Conservation (phyloP, 1,139 yeast genomes). For the Saccharomyces pastorianus region DNA sequence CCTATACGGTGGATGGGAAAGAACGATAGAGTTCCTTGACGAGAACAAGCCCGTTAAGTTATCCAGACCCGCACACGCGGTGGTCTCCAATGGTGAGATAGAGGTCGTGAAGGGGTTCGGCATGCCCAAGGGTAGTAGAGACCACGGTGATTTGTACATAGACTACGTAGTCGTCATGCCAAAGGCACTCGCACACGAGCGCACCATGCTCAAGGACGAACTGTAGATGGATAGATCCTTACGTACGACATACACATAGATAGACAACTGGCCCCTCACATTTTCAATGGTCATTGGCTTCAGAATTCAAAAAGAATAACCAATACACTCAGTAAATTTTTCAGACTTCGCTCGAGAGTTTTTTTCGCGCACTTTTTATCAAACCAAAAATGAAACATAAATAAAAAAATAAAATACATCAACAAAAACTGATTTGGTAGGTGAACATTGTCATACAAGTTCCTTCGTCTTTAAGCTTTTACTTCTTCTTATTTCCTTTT, state of each 20-base stretch:
- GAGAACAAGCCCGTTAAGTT: constrained; percentile 44
- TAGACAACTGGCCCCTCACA: neutral
- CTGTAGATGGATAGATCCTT: neutral
- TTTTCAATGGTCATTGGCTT: neutral
- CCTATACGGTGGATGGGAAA: constrained; percentile 66
- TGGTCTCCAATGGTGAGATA: constrained; percentile 57
- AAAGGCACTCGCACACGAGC: neutral
- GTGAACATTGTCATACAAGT: neutral
- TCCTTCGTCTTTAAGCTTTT: neutral
- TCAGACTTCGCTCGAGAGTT: neutral
- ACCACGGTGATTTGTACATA: constrained; percentile 65
- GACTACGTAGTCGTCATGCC: constrained; percentile 52
- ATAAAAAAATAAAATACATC: neutral
- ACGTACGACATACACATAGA: neutral
- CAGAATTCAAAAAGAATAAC: neutral
- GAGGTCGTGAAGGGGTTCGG: constrained; percentile 70
- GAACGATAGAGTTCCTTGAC: constrained; percentile 61
- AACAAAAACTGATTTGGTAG: neutral
- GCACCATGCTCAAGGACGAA: constrained; percentile 1
- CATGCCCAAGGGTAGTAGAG: constrained; percentile 60
- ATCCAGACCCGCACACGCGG: constrained; percentile 42
- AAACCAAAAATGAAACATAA: neutral
- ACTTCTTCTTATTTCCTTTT: neutral
- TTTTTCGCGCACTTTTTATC: neutral
- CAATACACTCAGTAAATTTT: neutral